These are phyloP conservation scores for Leccinum griseonigrum DNA, from an alignment of 1,284 basidiomycete species.

Conservation along the genomic window DNA sequence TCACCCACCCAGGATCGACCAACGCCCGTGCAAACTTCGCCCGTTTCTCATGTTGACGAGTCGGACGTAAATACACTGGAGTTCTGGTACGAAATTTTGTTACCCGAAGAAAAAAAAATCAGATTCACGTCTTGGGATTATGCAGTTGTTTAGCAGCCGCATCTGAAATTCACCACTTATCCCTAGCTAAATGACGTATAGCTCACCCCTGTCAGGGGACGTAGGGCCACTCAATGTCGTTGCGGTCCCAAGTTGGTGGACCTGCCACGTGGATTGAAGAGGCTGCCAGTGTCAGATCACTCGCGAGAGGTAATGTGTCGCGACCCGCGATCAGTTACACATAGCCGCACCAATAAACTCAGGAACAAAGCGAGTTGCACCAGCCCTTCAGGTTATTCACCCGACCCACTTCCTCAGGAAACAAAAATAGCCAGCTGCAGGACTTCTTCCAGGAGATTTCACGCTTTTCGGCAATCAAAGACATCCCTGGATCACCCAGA, in stretches of 20 bases:
- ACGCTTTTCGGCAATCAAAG: background rate
- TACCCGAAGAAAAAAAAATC: too few species aligned
- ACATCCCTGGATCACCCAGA: background rate
- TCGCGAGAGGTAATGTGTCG: background rate
- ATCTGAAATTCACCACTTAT: too few species aligned
- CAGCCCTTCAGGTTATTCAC: background rate
- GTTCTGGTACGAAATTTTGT: too few species aligned
- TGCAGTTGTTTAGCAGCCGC: too few species aligned
- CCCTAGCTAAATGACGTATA: too few species aligned
- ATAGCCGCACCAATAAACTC: background rate
- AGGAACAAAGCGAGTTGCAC: background rate
- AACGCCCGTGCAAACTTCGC: constrained; percentile 22
- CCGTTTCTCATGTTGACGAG: too few species aligned
- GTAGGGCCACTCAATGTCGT: too few species aligned
- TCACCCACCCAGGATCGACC: constrained; percentile 34
- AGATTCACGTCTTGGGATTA: too few species aligned
- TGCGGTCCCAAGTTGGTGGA: too few species aligned
- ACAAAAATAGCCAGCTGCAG: background rate
- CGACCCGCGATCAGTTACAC: background rate
- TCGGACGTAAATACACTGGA: too few species aligned
- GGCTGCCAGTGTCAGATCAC: background rate
- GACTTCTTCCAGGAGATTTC: background rate
- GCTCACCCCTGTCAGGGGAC: too few species aligned
- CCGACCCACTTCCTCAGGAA: background rate
- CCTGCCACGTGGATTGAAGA: background rate